These are phyloP conservation scores for Candida tallmaniae DNA, from an alignment of 805 yeast genomes.

Conservation along the genomic window DNA sequence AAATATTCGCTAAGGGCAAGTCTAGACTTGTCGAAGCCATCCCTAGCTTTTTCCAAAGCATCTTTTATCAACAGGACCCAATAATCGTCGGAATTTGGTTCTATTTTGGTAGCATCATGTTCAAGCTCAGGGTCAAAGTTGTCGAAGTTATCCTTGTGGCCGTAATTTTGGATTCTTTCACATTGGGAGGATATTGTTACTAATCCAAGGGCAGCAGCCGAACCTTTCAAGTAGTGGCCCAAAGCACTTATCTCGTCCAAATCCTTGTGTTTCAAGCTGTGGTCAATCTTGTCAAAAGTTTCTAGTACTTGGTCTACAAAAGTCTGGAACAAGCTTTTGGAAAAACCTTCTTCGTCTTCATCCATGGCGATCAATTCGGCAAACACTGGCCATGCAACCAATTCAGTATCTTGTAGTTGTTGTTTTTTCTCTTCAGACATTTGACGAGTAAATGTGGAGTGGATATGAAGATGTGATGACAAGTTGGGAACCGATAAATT, in stretches of 20 bases:
- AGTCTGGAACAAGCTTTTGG: constrained; percentile 69
- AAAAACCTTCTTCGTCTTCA: constrained; percentile 92
- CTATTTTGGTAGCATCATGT: constrained; percentile 2
- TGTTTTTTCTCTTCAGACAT: constrained; percentile 16
- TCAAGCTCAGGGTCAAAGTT: constrained; percentile 19
- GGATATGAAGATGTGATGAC: background rate
- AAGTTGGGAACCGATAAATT: too few relatives aligned
- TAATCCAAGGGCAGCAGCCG: constrained; percentile 91
- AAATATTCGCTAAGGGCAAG: constrained; percentile 50
- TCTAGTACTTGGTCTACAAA: constrained; percentile 86
- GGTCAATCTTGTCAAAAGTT: constrained; percentile 70
- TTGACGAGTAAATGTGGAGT: background rate
- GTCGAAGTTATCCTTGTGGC: constrained; percentile 47
- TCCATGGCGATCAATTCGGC: constrained; percentile 91
- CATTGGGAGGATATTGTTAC: constrained; percentile 79
- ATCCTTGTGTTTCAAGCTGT: constrained; percentile 42
- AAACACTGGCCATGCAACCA: constrained; percentile 85
- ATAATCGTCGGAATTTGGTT: constrained; percentile 21
- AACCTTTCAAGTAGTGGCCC: constrained; percentile 94
- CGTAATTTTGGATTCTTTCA: constrained; percentile 90
- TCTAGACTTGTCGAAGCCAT: constrained; percentile 48
- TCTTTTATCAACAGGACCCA: constrained; percentile 46
- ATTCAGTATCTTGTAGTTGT: constrained; percentile 47
- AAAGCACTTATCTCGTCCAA: constrained; percentile 61
- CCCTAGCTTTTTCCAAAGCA: constrained; percentile 49